A percentile compares a stretch with the other conserved stretches of the same genome.
Conservation (phyloP, 768 basidiomycete genomes). For the Crucibulum laeve region DNA sequence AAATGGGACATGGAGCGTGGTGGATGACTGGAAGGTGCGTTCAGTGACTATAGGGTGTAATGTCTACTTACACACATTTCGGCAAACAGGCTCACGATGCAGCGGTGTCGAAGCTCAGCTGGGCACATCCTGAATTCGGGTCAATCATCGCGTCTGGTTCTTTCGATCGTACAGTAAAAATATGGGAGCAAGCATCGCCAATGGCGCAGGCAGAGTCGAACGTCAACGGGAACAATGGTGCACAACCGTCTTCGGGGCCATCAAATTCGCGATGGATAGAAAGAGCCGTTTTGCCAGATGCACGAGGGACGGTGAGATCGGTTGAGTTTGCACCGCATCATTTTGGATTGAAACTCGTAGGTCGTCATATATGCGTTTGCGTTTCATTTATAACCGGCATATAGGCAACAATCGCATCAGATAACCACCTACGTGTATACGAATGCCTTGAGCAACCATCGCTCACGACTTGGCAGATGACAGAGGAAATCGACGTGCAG, state of each 20-base stretch:
- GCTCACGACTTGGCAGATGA: constrained; percentile 69
- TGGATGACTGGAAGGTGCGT: constrained; percentile 91
- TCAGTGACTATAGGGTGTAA: background rate
- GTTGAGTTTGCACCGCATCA: constrained; percentile 87
- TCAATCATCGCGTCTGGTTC: constrained; percentile 82
- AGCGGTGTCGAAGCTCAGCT: constrained; percentile 75
- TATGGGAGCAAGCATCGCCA: constrained; percentile 73
- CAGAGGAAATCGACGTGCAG: constrained; percentile 73
- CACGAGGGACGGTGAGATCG: constrained; percentile 78
- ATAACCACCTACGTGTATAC: constrained; percentile 85
- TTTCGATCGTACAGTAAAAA: constrained; percentile 88
- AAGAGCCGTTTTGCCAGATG: constrained; percentile 72
- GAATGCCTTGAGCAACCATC: constrained; percentile 81
- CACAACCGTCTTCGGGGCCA: constrained; percentile 13
- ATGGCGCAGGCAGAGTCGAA: constrained; percentile 22
- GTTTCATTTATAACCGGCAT: background rate
- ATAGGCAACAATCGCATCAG: constrained; percentile 85
- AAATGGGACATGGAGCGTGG: constrained; percentile 69
- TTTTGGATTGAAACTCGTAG: constrained; percentile 84
- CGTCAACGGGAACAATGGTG: constrained; percentile 18
- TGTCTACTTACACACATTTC: background rate
- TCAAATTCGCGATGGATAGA: constrained; percentile 63
- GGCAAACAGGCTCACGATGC: constrained; percentile 85
- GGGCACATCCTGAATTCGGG: constrained; percentile 94
- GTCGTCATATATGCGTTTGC: constrained; percentile 15